Evolutionary conservation across 1,139 yeast genomes (phyloP).

Genomic region (Pichia sp.): DNA sequence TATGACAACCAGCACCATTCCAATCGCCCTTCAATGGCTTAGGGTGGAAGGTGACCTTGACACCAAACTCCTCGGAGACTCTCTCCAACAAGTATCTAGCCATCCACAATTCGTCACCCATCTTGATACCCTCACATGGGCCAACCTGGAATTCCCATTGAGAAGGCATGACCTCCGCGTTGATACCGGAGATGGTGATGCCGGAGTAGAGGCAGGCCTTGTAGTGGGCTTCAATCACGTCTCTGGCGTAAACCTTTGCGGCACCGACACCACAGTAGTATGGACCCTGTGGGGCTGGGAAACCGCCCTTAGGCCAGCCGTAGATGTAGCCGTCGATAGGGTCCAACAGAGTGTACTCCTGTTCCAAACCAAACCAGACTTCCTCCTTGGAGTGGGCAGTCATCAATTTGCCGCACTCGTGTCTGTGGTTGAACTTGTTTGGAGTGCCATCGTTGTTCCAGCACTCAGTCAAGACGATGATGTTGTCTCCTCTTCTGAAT

Average conservation of each 20-base stretch:
- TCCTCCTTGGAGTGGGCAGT: slow-evolving; percentile 81
- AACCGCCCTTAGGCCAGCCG: slow-evolving; percentile 99
- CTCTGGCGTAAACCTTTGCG: slow-evolving; percentile 97
- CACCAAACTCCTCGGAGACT: slow-evolving; percentile 98
- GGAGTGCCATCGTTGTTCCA: slow-evolving; percentile 99
- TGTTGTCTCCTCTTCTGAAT: slow-evolving; percentile 95
- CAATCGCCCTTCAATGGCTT: slow-evolving; percentile 98
- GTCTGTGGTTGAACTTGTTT: slow-evolving; percentile 97
- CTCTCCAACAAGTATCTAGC: slow-evolving; percentile 90
- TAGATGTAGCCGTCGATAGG: slow-evolving; percentile 75
- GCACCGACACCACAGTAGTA: slow-evolving; percentile 99
- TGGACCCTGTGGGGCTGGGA: slow-evolving; percentile 99
- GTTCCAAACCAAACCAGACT: slow-evolving; percentile 98
- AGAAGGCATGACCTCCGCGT: slow-evolving; percentile 99
- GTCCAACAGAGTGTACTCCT: slow-evolving; percentile 95
- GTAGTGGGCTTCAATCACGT: slow-evolving; percentile 98
- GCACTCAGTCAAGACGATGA: slow-evolving; percentile 91
- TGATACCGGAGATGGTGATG: slow-evolving; percentile 86
- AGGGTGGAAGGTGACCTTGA: slow-evolving; percentile 98
- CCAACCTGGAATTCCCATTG: slow-evolving; percentile 99
- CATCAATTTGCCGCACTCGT: slow-evolving; percentile 94
- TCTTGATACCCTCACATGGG: slow-evolving; percentile 88
- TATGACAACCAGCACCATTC: slow-evolving; percentile 99
- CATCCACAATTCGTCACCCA: slow-evolving; percentile 98
- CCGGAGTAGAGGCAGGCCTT: slow-evolving; percentile 96